Percentiles rank a stretch among this genome's conserved stretches.
Evolutionary conservation across 2,329 filamentous ascomycete species (phyloP).

Genomic region (Fusarium sp.): DNA sequence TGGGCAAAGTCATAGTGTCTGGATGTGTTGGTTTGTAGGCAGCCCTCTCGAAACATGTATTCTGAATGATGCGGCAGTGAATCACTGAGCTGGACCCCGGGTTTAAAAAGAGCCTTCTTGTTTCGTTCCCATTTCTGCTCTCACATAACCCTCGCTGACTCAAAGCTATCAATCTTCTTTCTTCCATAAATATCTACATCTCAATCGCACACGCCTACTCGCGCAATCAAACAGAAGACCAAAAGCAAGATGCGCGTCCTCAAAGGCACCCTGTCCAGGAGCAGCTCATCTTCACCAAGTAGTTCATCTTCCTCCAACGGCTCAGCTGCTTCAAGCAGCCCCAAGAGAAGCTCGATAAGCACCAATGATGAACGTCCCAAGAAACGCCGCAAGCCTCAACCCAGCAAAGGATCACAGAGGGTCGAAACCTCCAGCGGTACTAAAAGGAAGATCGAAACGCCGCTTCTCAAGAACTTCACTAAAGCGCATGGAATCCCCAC

Average conservation of each 20-base stretch:
- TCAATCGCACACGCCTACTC: not conserved
- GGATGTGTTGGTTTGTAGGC: too few relatives aligned
- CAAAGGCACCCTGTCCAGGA: not conserved
- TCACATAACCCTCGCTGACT: not conserved
- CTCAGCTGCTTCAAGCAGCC: not conserved
- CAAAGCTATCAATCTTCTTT: not conserved
- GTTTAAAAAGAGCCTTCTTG: not conserved
- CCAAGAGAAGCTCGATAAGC: slow-evolving; percentile 6
- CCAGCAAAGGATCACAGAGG: not conserved
- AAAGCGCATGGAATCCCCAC: slow-evolving; percentile 26
- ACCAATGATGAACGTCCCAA: not conserved
- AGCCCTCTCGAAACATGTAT: too few relatives aligned
- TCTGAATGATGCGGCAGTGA: not conserved
- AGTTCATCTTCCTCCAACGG: not conserved
- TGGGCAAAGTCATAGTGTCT: too few relatives aligned
- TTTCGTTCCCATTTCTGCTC: not conserved
- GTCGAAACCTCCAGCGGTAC: not conserved
- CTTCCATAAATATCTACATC: not conserved
- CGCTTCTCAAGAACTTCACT: slow-evolving; percentile 26
- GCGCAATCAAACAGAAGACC: not conserved
- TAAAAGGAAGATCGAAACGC: slow-evolving; percentile 16
- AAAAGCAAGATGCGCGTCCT: not conserved
- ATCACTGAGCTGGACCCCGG: not conserved
- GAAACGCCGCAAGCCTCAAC: slow-evolving; percentile 4
- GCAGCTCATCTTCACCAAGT: not conserved